Percentiles rank a stretch among this genome's conserved stretches.
These are phyloP conservation scores for Petasospora fabianii DNA, from an alignment of 1,139 yeast species.

Conservation along the genomic window DNA sequence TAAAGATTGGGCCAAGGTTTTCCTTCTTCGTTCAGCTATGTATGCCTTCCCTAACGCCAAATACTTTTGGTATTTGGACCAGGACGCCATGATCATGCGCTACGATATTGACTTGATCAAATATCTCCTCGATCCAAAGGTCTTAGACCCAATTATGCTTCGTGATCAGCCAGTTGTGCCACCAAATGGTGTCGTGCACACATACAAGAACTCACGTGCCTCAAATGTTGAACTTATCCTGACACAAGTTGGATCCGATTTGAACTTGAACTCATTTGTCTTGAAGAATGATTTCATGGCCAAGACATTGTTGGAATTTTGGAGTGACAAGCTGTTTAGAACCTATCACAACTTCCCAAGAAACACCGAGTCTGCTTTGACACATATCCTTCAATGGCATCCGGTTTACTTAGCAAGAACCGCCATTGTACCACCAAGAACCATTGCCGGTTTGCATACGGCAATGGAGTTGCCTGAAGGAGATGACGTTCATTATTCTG, in stretches of 20 bases:
- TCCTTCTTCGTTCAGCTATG: slow-evolving; percentile 73
- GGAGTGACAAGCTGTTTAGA: slow-evolving; percentile 70
- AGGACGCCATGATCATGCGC: slow-evolving; percentile 69
- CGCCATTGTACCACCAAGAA: slow-evolving; percentile 62
- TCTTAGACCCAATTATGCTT: slow-evolving; percentile 55
- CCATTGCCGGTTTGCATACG: slow-evolving; percentile 45
- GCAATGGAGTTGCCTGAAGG: slow-evolving; percentile 31
- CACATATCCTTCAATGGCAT: slow-evolving; percentile 93
- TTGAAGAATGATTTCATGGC: slow-evolving; percentile 62
- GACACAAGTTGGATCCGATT: slow-evolving; percentile 58
- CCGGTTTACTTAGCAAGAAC: slow-evolving; percentile 70
- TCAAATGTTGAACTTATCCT: slow-evolving; percentile 53
- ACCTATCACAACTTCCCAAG: slow-evolving; percentile 58
- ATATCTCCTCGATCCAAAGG: slow-evolving; percentile 52
- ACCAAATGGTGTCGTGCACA: slow-evolving; percentile 64
- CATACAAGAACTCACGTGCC: slow-evolving; percentile 59
- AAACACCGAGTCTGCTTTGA: slow-evolving; percentile 63
- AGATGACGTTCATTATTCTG: slow-evolving; percentile 44
- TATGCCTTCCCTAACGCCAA: slow-evolving; percentile 81
- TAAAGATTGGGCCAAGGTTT: slow-evolving; percentile 58
- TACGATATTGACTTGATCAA: slow-evolving; percentile 52
- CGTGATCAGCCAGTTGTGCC: slow-evolving; percentile 68
- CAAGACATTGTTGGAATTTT: slow-evolving; percentile 64
- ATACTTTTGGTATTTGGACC: slow-evolving; percentile 82
- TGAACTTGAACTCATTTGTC: slow-evolving; percentile 68